Evolutionary conservation across 176 grass and related monocot species (phyloP), one percentile per base, ranked within the genome.

Genomic region (Luzula sylvatica): DNA sequence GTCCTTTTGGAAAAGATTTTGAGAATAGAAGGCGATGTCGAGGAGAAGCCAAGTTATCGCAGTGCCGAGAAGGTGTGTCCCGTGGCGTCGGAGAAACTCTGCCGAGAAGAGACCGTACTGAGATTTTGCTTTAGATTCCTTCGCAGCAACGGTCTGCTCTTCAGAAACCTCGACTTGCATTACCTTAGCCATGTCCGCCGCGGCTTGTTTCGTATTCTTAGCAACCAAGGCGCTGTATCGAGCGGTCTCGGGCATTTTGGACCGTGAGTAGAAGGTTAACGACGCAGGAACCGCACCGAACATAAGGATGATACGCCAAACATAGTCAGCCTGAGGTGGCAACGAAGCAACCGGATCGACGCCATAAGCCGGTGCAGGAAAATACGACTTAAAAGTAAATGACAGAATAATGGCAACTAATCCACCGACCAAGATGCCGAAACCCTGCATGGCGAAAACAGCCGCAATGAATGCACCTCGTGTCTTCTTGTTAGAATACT

Each of bases 201-300:
- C 82, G 0, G 82, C 82, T 72, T 76, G 70, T 55, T 83, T 83
- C 44, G 75, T 67, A 73, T 89, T 61, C 55, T 38, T 76, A 23
- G 72, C 86, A 2, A 90, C 79, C 6, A 90, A 68, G 7, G 76
- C 80, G 46, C 75, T 92, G 72, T 84, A 92, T 7, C 86, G 65
- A 30, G 80, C 76, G 16, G 76, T 92, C 86, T 85, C 86, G 5
- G 86, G 86, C 86, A 92, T 92, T 76, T 85, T 92, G 20, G 55
- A 56, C 52, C 86, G 69, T 76, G 80, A 92, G 59, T 92, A 92
- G 77, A 80, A 85, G 23, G 86, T 85, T 12, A 75, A 38, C 38
- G 42, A 63, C 11, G 80, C 80, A 14, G 86, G 86, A 20, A 84
- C 0, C 0, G 80, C 72, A 18, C 86, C 86, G 1, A 90, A 71